Base-by-base conservation (phyloP, 345 rosid genomes). In the Citrus reticulata region DNA sequence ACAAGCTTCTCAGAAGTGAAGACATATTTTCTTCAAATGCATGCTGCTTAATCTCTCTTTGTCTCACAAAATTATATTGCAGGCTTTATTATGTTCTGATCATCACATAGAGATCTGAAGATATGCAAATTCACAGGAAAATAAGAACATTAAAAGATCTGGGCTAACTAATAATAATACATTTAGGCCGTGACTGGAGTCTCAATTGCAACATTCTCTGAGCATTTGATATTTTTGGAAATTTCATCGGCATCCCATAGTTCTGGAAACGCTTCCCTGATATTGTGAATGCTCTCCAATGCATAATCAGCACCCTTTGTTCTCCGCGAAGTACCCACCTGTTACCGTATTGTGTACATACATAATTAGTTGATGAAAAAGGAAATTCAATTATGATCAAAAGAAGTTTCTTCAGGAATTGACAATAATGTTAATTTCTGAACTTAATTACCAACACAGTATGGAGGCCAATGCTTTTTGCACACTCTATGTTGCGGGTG, bases 221-320 rank as follows among this genome's bases (percentile, higher is more conserved):
- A 60, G 60, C 87, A 85, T 29, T 58, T 74, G 17, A 86, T 82
- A 42, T 57, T 69, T 78, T 86, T 88, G 29, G 92, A 73, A 78
- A 82, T 87, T 39, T 81, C 83, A 17, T 82, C 84, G 62, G 81
- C 86, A 57, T 78, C 87, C 98, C 98, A 91, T 54, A 95, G 86
- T 79, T 90, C 92, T 9, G 92, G 93, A 64, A 93, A 42, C 65
- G 98, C 94, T 66, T 93, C 96, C 86, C 84, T 88, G 42, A 93
- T 87, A 80, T 92, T 91, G 87, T 92, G 95, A 75, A 95, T 91
- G 85, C 89, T 93, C 83, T 91, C 94, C 42, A 93, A 74, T 16
- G 97, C 96, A 78, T 90, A 83, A 74, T 93, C 97, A 69, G 93
- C 93, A 4, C 96, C 95, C 57, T 87, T 88, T 29, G 84, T 81